Evolutionary conservation across 1,284 basidiomycete genomes (phyloP), one percentile per base, ranked within the genome.

Genomic region (Puccinia polysora): DNA sequence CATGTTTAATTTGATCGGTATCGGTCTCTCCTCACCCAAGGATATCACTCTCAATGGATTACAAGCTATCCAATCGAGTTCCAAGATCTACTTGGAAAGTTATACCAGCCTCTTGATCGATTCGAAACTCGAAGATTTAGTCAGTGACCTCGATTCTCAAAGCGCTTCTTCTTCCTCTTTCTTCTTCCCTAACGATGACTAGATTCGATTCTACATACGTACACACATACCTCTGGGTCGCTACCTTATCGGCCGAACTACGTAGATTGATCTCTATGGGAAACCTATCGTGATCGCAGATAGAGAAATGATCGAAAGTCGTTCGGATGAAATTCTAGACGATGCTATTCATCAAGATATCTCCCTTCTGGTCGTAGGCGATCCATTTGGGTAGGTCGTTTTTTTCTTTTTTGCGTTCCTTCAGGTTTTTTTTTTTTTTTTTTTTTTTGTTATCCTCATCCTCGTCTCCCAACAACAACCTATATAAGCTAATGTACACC

Each of bases 281-380:
- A 91, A 90, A 78, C 81, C 85, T 0, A 81, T 98, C 73, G 91
- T 94, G 70, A 81, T 95, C 20, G 96, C 96, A 0, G 93, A 97
- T 81, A 87, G 96, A 15, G 95, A 98, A 80, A 91, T 92, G 83
- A 95, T 99, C 50, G 96, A 99, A 82, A 88, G 91, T 0, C 87
- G 93, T 77, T 90, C 89, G 77, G 94, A 97, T 77, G 89, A 89
- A 65, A 98, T 98, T 76, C 82, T 99, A 32, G 79, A 82, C 30
- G 83, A 87, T 76, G 92, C 95, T 0, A 86, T 89, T 76, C 87
- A 85, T 65, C 86, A 89, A 73, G 88, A 98, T 78, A 86, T 98
- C 25, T 86, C 90, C 0, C 86, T 98, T 73, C 86, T 98, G 32
- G 93, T 99, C n/a, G 95, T 97, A 10, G 95, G 95, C 12, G 95